phyloP scores from a whole-genome alignment of 2,329 filamentous ascomycete species.

The Exophiala spinifera region DNA sequence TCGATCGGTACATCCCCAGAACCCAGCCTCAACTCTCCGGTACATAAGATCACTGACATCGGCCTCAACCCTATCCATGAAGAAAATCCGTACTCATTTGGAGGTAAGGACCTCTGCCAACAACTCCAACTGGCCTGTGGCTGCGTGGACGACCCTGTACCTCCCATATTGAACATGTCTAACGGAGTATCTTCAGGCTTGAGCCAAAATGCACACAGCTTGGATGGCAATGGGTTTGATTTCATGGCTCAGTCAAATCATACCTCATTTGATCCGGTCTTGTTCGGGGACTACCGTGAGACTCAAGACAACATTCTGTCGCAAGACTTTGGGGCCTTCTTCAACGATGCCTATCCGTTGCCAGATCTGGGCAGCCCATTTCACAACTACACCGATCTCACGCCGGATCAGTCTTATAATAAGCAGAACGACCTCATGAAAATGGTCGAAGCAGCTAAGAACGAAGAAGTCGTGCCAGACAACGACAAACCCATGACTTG shows the following conservation, averaged over 20 bases:
- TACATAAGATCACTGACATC: constrained; percentile 37
- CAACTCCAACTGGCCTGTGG: constrained; percentile 46
- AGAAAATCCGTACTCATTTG: constrained; percentile 25
- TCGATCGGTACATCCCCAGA: constrained; percentile 51
- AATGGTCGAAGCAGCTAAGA: constrained; percentile 72
- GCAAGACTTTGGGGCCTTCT: constrained; percentile 68
- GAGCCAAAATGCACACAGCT: constrained; percentile 19
- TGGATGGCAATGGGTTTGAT: constrained; percentile 51
- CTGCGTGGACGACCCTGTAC: constrained; percentile 33
- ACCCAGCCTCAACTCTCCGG: constrained; percentile 43
- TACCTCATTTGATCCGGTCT: constrained; percentile 76
- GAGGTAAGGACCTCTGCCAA: constrained; percentile 45
- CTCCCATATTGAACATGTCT: constrained; percentile 32
- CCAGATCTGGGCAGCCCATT: constrained; percentile 77
- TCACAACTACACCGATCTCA: constrained; percentile 53
- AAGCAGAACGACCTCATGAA: constrained; percentile 69
- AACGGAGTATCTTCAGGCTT: constrained; percentile 24
- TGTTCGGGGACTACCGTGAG: constrained; percentile 91
- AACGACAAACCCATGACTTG: constrained; percentile 70
- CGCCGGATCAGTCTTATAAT: constrained; percentile 43
- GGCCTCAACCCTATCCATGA: constrained; percentile 33
- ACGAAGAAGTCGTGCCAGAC: constrained; percentile 66
- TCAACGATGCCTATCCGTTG: constrained; percentile 73
- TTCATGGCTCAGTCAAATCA: constrained; percentile 23
- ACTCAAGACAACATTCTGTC: constrained; percentile 77